A percentile compares a stretch with the other conserved stretches of the same genome.
These are phyloP conservation scores for Exsudoporus frostii DNA, from an alignment of 768 basidiomycete genomes.

Conservation along the genomic window DNA sequence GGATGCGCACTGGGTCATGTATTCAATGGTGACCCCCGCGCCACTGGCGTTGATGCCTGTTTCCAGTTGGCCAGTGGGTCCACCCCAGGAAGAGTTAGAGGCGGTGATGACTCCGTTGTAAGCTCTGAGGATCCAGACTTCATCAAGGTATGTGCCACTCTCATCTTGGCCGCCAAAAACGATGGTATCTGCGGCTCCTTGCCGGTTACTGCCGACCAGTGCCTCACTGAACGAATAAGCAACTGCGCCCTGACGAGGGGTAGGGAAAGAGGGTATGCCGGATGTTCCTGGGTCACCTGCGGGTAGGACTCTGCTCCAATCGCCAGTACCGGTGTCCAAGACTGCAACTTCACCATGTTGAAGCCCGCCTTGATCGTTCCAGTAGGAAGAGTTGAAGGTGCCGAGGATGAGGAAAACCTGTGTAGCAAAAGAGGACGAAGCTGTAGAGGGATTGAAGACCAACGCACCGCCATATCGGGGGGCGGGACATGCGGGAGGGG, in stretches of 20 bases:
- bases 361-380: conserved; percentile 64
- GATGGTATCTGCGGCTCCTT: conserved; percentile 59
- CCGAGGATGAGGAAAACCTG: conserved; percentile 74
- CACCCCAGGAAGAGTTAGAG: conserved; percentile 62
- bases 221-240: conserved; percentile 52
- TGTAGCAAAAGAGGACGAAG: conserved; percentile 51
- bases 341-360: conserved; percentile 73
- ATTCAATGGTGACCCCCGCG: conserved; percentile 59
- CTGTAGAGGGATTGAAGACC: conserved; percentile 47
- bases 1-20: conserved; percentile 58
- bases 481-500: conserved; percentile 56
- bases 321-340: conserved; percentile 54
- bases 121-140: conserved; percentile 75
- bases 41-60: conserved; percentile 66
- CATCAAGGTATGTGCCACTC: conserved; percentile 62
- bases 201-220: conserved; percentile 54
- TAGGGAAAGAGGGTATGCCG: conserved; percentile 51
- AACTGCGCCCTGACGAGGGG: conserved; percentile 68
- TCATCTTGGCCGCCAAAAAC: conserved; percentile 77
- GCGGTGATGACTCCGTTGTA: conserved; percentile 61
- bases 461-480: conserved; percentile 60
- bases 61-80: conserved; percentile 58
- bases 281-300: conserved; percentile 62
- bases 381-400: conserved; percentile 56
- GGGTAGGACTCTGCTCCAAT: conserved; percentile 73